Evolutionary conservation across 306 rosid species (phyloP).

Genomic region (Prunus mira): DNA sequence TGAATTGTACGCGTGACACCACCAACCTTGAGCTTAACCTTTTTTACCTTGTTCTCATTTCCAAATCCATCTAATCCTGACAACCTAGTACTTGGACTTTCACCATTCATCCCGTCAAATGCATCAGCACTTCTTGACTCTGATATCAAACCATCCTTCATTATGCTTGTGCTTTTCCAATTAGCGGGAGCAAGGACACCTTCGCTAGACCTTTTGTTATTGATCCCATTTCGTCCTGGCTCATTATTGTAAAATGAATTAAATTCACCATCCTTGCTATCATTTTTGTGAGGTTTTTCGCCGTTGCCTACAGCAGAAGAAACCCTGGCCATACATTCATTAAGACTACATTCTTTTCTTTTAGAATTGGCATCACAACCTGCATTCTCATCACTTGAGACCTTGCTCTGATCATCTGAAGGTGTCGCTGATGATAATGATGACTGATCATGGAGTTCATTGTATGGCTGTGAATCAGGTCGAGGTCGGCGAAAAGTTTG

Average conservation of each 20-base stretch:
- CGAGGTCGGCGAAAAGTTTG: slow-evolving; percentile 80
- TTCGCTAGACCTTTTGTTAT: slow-evolving; percentile 64
- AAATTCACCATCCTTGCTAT: slow-evolving; percentile 50
- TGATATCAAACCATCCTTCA: slow-evolving; percentile 39
- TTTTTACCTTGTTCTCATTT: slow-evolving; percentile 69
- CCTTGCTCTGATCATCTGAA: slow-evolving; percentile 71
- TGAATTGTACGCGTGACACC: slow-evolving; percentile 75
- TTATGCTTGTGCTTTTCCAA: slow-evolving; percentile 69
- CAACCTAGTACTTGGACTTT: slow-evolving; percentile 48
- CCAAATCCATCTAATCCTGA: slow-evolving; percentile 60
- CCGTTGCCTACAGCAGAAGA: slow-evolving; percentile 39
- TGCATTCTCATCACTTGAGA: slow-evolving; percentile 74
- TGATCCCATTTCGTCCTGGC: slow-evolving; percentile 40
- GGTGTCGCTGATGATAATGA: slow-evolving; percentile 61
- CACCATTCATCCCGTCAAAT: slow-evolving; percentile 51
- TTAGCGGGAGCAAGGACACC: slow-evolving; percentile 91
- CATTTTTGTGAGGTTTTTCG: slow-evolving; percentile 38
- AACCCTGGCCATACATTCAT: slow-evolving; percentile 47
- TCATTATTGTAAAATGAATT: slow-evolving; percentile 49
- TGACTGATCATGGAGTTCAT: slow-evolving; percentile 51
- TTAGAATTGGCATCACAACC: slow-evolving; percentile 52
- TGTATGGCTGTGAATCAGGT: slow-evolving; percentile 62
- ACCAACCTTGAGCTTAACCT: slow-evolving; percentile 83
- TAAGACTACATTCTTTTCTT: slow-evolving; percentile 74
- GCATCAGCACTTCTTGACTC: slow-evolving; percentile 46